Base-by-base conservation (phyloP, 805 yeast species). In the Yarrowia osloensis region DNA sequence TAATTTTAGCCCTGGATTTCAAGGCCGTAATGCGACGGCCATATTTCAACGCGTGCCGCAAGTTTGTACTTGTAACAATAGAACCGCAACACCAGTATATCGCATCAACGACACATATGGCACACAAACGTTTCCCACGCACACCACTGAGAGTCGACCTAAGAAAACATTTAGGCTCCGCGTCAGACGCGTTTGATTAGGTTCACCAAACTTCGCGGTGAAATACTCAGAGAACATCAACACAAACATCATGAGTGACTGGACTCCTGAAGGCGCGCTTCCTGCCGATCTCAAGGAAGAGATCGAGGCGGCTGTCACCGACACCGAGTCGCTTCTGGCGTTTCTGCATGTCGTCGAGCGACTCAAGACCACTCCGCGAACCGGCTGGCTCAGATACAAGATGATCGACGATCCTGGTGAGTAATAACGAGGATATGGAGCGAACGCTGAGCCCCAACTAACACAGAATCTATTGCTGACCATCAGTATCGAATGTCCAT, bases 401-500 rank as follows among this genome's bases (percentile, higher is more conserved):
- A 74, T 80, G 9, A 74, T 81, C 19, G 81, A 81, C 1, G 72
- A 80, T 28, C 86, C 88, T 2, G 90, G 70, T 67, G 49, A 44
- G 66, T 67, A n/a, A 3, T 7, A n/a, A 4, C 26, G 37, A 5
- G 7, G 31, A 6, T 4, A n/a, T 3, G 3, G 55, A 17, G 19
- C 8, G 4, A 3, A 13, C 4, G 5, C 22, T 28, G 7, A 11
- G 35, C 17, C 11, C 3, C 15, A 4, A 17, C 57, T 35, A 46
- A 61, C 47, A 47, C 66, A 65, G 74, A 91, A 77, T 85, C 89
- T 63, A 91, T 92, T 63, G 84, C 91, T n/a, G 98, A 93, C 77
- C 98, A 94, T 77, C 93, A 93, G 97, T 93, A 94, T 75, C 82
- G 99, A 67, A 93, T 94, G 97, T 86, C 91, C 5, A 80, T 93